Evolutionary conservation across 169 alveolate species (phyloP), one percentile per base, ranked within the genome.

Genomic region (Cryptosporidium sp.): DNA sequence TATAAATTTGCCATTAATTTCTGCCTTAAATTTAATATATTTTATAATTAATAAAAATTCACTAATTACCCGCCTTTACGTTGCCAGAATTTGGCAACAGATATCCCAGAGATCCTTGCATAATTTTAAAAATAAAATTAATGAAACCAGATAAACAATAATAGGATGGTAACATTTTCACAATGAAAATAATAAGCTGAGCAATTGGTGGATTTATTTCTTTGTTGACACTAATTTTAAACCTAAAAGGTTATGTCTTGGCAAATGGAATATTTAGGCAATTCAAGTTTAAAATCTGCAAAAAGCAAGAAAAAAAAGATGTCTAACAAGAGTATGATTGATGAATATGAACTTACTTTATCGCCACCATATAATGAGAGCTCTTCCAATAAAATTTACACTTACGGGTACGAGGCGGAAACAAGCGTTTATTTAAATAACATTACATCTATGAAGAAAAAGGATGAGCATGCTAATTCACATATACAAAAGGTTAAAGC

Each of bases 11-110:
- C 0, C 23, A 26, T 2, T 0, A 16, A 23, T 55, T 21, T 55
- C 29, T 26, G 14, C 31, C 33, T n/a, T 52, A 18, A n/a, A 52
- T 52, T 23, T 23, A 23, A 18, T 2, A 5, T n/a, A 23, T 23
- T 26, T 26, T 7, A 23, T 5, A 5, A 23, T n/a, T 3, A 23
- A 21, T 55, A 21, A 23, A 8, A 55, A 8, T 55, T 23, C 29
- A 18, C 50, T 7, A 70, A 50, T 41, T 23, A 26, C 86, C 86
- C 86, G 86, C 86, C 86, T 51, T 73, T 73, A 73, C 86, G 86
- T 73, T 73, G 86, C 86, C 86, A 73, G 43, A 71, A 55, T 73
- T 73, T 73, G 86, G 86, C 86, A 73, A 65, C 9, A 55, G 58
- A 55, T 33, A 73, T 55, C 61, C 71, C 86, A 73, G 55, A 52